Evolutionary conservation across 805 yeast species (phyloP).

Genomic region (Candida insectalens): DNA sequence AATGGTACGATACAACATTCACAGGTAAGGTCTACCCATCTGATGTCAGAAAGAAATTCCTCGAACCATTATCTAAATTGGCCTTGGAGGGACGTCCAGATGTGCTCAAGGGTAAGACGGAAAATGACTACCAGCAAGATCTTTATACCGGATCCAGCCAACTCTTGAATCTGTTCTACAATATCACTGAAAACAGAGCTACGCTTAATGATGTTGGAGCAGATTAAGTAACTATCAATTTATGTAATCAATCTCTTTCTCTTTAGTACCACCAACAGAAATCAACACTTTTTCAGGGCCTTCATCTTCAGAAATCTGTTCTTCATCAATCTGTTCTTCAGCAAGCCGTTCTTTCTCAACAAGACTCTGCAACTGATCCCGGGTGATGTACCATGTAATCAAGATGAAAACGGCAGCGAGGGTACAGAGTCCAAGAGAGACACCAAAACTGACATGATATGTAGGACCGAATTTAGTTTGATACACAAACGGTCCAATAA

Average conservation of each 20-base stretch:
- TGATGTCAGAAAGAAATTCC: constrained; percentile 7
- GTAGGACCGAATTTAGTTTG: not conserved
- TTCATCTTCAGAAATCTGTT: no score
- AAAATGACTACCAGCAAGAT: not conserved
- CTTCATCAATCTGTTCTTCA: no score
- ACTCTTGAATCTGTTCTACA: not conserved
- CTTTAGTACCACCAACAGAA: no score
- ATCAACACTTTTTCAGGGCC: no score
- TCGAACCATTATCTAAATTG: constrained; percentile 8
- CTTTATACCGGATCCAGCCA: not conserved
- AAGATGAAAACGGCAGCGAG: constrained; percentile 31
- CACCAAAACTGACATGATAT: not conserved
- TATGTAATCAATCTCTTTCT: no score
- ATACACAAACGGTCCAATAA: not conserved
- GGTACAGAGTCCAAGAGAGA: constrained; percentile 6
- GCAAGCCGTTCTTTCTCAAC: not conserved
- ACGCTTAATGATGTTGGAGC: not conserved
- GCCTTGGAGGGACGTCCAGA: constrained; percentile 10
- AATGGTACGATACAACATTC: constrained; percentile 17
- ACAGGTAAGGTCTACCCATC: constrained; percentile 8
- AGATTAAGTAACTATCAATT: no score
- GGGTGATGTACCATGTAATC: constrained; percentile 28
- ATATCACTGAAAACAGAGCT: not conserved
- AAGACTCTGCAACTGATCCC: not conserved
- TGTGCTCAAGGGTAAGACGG: constrained; percentile 5